A percentile compares a stretch with the other conserved stretches of the same genome.
These are phyloP conservation scores for Aegilops longissima DNA, from an alignment of 176 grass and related monocot species.

Conservation along the genomic window DNA sequence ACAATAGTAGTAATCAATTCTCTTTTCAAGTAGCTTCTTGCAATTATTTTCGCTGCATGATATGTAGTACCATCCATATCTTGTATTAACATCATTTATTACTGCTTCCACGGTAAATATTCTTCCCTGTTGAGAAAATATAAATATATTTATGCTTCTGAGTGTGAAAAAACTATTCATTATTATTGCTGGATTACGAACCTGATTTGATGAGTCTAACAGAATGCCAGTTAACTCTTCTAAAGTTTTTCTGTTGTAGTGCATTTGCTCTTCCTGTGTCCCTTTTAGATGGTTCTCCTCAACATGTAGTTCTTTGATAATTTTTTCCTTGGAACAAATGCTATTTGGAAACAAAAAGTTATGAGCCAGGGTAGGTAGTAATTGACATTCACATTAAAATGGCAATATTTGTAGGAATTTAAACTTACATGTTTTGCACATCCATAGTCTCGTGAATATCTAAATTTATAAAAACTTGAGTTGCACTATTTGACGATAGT, in stretches of 20 bases:
- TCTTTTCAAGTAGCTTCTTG: conserved; percentile 13
- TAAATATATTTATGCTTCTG: background rate
- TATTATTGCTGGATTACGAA: background rate
- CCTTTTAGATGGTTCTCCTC: too few relatives aligned
- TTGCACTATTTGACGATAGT: conserved; percentile 1
- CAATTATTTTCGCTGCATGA: background rate
- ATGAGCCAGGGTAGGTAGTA: background rate
- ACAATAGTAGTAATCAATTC: background rate
- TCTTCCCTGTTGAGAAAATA: background rate
- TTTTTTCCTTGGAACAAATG: background rate
- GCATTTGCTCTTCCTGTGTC: background rate
- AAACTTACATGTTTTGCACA: background rate
- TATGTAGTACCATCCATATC: conserved; percentile 14
- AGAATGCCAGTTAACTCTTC: background rate
- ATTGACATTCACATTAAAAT: background rate
- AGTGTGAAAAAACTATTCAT: background rate
- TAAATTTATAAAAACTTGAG: conserved; percentile 1
- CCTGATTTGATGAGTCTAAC: background rate
- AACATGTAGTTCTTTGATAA: background rate
- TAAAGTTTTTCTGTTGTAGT: background rate
- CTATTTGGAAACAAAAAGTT: background rate
- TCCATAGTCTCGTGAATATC: background rate
- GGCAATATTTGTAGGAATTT: background rate
- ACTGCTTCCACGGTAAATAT: background rate
- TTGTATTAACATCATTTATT: background rate